These are phyloP conservation scores for Pythium vanterpoolii DNA, from an alignment of 352 stramenopile genomes.

Conservation along the genomic window DNA sequence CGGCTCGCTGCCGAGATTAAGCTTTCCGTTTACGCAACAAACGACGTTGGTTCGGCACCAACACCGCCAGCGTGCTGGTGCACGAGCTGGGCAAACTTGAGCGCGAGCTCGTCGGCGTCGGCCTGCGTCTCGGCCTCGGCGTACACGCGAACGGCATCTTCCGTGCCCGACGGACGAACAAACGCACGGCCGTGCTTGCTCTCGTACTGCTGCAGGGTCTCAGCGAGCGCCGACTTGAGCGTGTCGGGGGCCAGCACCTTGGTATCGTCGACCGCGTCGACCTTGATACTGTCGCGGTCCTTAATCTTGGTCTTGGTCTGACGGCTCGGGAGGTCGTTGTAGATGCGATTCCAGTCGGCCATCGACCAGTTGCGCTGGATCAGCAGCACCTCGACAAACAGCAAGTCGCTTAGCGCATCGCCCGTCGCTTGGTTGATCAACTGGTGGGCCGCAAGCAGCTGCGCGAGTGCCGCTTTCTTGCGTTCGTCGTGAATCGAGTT, in stretches of 20 bases:
- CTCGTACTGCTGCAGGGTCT: constrained; percentile 46
- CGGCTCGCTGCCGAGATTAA: not conserved
- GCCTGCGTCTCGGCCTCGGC: constrained; percentile 92
- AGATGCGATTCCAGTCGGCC: constrained; percentile 92
- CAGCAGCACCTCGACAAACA: constrained; percentile 96
- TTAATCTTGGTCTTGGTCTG: constrained; percentile 86
- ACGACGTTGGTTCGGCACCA: constrained; percentile 53
- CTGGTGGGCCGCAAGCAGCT: constrained; percentile 84
- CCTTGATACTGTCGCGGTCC: constrained; percentile 60
- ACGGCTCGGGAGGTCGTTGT: constrained; percentile 92
- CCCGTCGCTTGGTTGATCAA: constrained; percentile 97
- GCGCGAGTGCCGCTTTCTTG: constrained; percentile 79
- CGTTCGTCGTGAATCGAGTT: constrained; percentile 66
- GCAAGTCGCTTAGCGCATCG: constrained; percentile 96
- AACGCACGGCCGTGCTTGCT: constrained; percentile 85
- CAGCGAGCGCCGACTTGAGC: constrained; percentile 54
- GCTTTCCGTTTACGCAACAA: constrained; percentile 49
- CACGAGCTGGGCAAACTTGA: constrained; percentile 78
- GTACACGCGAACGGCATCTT: constrained; percentile 98
- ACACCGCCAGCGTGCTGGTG: constrained; percentile 75
- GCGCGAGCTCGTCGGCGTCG: constrained; percentile 88
- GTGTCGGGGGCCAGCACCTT: constrained; percentile 53
- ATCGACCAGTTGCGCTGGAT: constrained; percentile 87
- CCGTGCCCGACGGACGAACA: constrained; percentile 96
- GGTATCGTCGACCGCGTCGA: constrained; percentile 66